Conservation (phyloP, 371 early-diverging fungal species). For the Mortierella sp. region DNA sequence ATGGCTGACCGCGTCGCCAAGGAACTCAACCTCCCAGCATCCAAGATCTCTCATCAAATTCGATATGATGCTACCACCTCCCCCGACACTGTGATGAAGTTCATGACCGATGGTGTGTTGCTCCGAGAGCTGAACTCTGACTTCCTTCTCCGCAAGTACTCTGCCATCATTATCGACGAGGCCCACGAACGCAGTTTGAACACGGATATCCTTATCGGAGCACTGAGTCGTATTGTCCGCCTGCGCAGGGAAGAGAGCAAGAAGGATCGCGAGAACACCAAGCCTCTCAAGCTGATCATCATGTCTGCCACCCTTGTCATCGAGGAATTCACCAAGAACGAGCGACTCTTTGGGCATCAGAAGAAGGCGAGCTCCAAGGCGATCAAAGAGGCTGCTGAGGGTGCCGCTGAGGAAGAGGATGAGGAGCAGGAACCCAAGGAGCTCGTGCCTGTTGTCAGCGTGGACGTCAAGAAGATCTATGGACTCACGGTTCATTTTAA, state of each 20-base stretch:
- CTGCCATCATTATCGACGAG: constrained; percentile 98
- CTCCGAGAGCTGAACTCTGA: constrained; percentile 94
- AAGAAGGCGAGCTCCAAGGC: constrained; percentile 18
- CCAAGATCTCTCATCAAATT: constrained; percentile 84
- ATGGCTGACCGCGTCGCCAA: constrained; percentile 96
- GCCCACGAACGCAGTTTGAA: constrained; percentile 99
- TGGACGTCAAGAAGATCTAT: constrained; percentile 89
- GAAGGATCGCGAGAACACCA: constrained; percentile 69
- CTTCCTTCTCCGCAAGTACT: constrained; percentile 91
- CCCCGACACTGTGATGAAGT: constrained; percentile 90
- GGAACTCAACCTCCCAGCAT: constrained; percentile 82
- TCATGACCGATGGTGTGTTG: constrained; percentile 99
- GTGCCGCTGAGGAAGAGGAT: constrained; percentile 15
- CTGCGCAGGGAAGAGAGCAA: constrained; percentile 63
- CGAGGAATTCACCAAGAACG: constrained; percentile 92
- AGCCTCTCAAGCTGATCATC: constrained; percentile 94
- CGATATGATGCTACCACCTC: constrained; percentile 92
- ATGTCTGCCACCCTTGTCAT: constrained; percentile 99
- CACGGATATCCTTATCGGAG: constrained; percentile 98
- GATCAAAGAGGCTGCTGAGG: constrained; percentile 15
- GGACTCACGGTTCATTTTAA: constrained; percentile 90
- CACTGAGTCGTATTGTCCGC: constrained; percentile 70
- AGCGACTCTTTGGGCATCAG: constrained; percentile 71
- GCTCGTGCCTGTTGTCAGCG: constrained; percentile 80
- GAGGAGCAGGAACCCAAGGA: constrained; percentile 41